These are phyloP conservation scores for Xerocomellus amylosporus DNA, from an alignment of 768 basidiomycete species.

Conservation along the genomic window DNA sequence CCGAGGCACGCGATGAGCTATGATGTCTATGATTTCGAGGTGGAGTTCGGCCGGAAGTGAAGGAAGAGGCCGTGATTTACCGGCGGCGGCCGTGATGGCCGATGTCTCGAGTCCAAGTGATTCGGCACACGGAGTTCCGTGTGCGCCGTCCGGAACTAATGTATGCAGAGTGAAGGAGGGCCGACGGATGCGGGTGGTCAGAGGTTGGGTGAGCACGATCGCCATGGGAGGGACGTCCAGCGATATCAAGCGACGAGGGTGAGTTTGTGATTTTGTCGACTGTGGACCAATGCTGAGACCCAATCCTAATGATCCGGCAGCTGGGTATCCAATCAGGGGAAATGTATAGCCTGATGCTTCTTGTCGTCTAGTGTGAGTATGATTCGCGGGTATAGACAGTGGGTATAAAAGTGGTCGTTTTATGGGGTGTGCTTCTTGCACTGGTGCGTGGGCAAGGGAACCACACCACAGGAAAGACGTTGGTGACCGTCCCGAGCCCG, in stretches of 20 bases:
- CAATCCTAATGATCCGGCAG: not conserved
- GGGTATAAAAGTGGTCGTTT: not conserved
- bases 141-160: not conserved
- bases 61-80: conserved; percentile 10
- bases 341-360: not conserved
- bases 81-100: not conserved
- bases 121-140: not conserved
- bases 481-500: not conserved
- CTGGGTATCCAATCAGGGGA: conserved; percentile 1
- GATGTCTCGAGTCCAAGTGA: not conserved
- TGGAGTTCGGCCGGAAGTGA: conserved; percentile 31
- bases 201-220: conserved; percentile 6
- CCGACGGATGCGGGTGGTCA: not conserved
- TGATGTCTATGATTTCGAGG: conserved; percentile 28
- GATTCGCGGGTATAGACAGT: conserved; percentile 1
- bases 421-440: conserved; percentile 4
- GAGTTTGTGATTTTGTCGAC: conserved; percentile 7
- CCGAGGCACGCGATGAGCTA: conserved; percentile 17
- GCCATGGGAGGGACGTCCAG: conserved; percentile 10
- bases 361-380: not conserved
- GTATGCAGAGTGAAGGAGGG: conserved; percentile 4
- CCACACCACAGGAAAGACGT: not conserved
- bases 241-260: conserved; percentile 1
- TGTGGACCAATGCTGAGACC: not conserved
- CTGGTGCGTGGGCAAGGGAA: conserved; percentile 15